These are phyloP conservation scores for Epichloe sibirici DNA, from an alignment of 2,329 filamentous ascomycete species.

Conservation along the genomic window DNA sequence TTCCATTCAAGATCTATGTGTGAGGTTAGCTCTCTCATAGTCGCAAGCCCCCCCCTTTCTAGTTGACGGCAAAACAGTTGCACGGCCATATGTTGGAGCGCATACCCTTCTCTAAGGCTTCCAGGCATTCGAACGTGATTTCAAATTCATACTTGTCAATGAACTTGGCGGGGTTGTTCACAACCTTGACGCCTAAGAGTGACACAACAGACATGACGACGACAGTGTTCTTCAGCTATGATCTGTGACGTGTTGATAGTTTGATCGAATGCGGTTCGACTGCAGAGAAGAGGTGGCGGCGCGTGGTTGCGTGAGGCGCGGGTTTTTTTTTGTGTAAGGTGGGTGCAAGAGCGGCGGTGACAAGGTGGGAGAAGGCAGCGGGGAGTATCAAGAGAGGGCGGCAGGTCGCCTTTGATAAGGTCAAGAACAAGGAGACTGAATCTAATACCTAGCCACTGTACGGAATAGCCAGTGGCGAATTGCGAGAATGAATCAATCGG, in stretches of 20 bases:
- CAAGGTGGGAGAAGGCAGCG: slow-evolving; percentile 2
- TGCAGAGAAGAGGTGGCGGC: not conserved
- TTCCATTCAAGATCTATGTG: slow-evolving; percentile 91
- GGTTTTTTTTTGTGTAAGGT: not conserved
- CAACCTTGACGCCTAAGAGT: slow-evolving; percentile 84
- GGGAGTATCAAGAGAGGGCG: slow-evolving; percentile 1
- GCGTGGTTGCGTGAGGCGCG: not conserved
- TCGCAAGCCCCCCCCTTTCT: not conserved
- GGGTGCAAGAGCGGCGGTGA: slow-evolving; percentile 5
- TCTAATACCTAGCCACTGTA: not conserved
- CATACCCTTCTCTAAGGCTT: slow-evolving; percentile 82
- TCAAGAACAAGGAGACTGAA: not conserved
- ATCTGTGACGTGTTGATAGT: not conserved
- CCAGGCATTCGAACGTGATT: slow-evolving; percentile 96
- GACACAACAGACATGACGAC: slow-evolving; percentile 82
- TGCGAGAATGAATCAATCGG: not conserved
- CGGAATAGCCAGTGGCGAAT: too few species aligned
- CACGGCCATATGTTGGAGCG: not conserved
- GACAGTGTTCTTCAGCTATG: not conserved
- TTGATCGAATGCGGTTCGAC: not conserved
- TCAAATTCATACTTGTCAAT: slow-evolving; percentile 90
- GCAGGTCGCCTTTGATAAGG: not conserved
- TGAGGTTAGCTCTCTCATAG: not conserved
- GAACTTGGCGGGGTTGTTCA: slow-evolving; percentile 95
- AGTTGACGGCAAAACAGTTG: not conserved